Evolutionary conservation across 495 filamentous ascomycete genomes (phyloP), one percentile per base, ranked within the genome.

Genomic region (Penicillium cataractarum): DNA sequence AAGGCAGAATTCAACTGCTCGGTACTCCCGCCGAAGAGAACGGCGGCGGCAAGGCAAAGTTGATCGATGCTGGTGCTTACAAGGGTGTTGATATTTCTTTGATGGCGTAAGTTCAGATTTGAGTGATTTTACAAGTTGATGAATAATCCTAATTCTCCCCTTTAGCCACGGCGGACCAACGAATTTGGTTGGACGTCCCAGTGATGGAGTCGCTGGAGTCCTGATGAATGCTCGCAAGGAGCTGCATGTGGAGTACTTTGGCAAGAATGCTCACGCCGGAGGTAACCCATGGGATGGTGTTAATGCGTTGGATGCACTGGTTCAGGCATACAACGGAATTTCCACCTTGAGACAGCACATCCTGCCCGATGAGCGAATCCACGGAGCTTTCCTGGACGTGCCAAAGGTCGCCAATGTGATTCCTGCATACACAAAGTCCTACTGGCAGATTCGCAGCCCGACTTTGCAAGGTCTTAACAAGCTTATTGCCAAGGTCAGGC

Each of bases 321-420:
- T 63, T 7, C n/a, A 29, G 27, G 42, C 60, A 35, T 63, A 66
- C 27, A 66, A 59, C 35, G 55, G 46, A 4, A 48, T 66, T 5
- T 55, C 55, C 4, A 48, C 32, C 8, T n/a, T 66, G n/a, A 24
- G 64, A 29, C 64, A 66, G 27, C 64, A 66, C 6, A 59, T 66
- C 4, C 52, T 40, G 7, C 57, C 57, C 3, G 33, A 50, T 22
- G 51, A 66, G 17, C 55, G 64, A 21, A 52, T 66, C 4, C 64
- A 63, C 44, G 50, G 64, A 13, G 52, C 78, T 29, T 85, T 87
- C 56, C 80, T 77, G 2, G 70, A 83, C 60, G 83, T 80, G 2
- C 84, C 84, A 0, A 63, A 75, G 15, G 74, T 77, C 4, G 74
- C 84, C 3, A 86, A 87, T 63, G 72, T 87, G 55, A 84, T 87